Evolutionary conservation across 805 yeast genomes (phyloP).

Genomic region (Starmera caribaea): DNA sequence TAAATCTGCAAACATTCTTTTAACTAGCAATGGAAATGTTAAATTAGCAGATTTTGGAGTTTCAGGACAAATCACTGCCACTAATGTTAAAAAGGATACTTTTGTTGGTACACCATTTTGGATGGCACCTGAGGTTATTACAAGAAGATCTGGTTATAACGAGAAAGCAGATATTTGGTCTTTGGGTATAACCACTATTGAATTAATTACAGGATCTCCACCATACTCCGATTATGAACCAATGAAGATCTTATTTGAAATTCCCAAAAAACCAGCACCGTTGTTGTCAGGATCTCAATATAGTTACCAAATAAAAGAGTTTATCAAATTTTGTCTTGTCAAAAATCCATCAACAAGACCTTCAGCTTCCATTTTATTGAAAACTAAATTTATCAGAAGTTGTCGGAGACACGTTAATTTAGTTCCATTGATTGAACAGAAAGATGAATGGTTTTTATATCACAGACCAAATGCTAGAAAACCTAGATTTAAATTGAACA

Average conservation of each 20-base stretch:
- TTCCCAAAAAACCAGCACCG: conserved; percentile 63
- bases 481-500: conserved; percentile 29
- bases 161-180: conserved; percentile 95
- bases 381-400: conserved; percentile 39
- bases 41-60: conserved; percentile 94
- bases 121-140: conserved; percentile 98
- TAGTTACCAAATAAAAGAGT: conserved; percentile 37
- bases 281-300: conserved; percentile 32
- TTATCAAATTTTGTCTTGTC: conserved; percentile 54
- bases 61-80: conserved; percentile 67
- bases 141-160: conserved; percentile 53
- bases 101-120: conserved; percentile 95
- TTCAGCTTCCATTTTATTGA: conserved; percentile 44
- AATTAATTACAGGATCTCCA: conserved; percentile 72
- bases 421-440: conserved; percentile 28
- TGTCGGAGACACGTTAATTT: conserved; percentile 22
- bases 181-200: conserved; percentile 85
- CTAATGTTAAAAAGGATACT: conserved; percentile 52
- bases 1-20: conserved; percentile 78
- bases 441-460: conserved; percentile 25
- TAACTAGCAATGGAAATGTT: conserved; percentile 59
- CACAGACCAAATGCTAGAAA: conserved; percentile 19
- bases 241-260: conserved; percentile 61
- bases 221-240: conserved; percentile 72
- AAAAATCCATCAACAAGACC: conserved; percentile 64